These are phyloP conservation scores for Amaranthus cruentus DNA, from an alignment of 148 eudicot species.

Conservation along the genomic window DNA sequence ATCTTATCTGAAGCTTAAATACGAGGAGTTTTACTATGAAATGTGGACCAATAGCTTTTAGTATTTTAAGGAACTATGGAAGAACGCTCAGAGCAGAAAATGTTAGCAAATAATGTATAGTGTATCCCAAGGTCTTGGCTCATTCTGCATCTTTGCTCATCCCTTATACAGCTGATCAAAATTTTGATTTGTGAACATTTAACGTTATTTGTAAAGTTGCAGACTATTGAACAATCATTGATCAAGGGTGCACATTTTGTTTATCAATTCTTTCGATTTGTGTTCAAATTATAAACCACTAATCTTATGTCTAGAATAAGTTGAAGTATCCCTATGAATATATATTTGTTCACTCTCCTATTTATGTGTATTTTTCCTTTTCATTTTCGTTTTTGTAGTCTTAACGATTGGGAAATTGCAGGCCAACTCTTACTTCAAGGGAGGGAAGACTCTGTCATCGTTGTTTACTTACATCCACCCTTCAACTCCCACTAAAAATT, in stretches of 20 bases:
- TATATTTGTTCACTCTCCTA: not conserved
- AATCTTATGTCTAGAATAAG: not conserved
- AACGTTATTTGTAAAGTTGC: not conserved
- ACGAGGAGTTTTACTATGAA: no score
- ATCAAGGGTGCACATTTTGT: no score
- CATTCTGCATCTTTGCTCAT: not conserved
- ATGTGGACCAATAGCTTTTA: no score
- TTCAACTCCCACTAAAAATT: conserved; percentile 32
- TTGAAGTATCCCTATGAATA: not conserved
- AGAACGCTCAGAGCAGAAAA: no score
- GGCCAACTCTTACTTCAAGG: conserved; percentile 49
- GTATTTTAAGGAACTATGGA: no score
- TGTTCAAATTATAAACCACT: not conserved
- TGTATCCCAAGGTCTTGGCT: not conserved
- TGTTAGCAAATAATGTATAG: no score
- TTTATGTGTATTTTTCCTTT: not conserved
- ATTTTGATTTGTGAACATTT: not conserved
- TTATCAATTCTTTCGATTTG: not conserved
- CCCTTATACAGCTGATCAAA: not conserved
- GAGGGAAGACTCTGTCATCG: conserved; percentile 53
- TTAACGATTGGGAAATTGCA: conserved; percentile 29
- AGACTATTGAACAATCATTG: not conserved
- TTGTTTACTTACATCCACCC: conserved; percentile 52
- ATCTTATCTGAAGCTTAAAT: no score
- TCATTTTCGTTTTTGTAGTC: not conserved